Evolutionary conservation across 768 basidiomycete genomes (phyloP).

Genomic region (Pisolithus microcarpus): DNA sequence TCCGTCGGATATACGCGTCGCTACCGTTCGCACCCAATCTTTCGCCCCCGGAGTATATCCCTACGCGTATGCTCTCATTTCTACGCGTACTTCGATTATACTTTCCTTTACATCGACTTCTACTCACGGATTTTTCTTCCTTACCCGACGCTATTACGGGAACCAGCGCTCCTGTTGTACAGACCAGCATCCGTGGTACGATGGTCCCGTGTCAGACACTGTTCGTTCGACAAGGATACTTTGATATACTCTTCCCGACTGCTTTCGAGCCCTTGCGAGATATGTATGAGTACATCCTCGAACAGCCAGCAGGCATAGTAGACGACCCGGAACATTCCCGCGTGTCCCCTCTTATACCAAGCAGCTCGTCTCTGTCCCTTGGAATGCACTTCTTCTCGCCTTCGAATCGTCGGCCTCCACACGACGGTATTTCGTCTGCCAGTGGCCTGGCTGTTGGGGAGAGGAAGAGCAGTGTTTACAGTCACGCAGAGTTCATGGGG

Average conservation of each 20-base stretch:
- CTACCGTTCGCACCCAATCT: conserved; percentile 91
- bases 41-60: conserved; percentile 81
- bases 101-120: conserved; percentile 90
- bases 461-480: conserved; percentile 76
- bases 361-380: conserved; percentile 42
- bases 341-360: conserved; percentile 46
- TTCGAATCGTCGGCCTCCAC: conserved; percentile 44
- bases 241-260: conserved; percentile 99
- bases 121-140: conserved; percentile 87
- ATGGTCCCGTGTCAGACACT: conserved; percentile 88
- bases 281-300: conserved; percentile 83
- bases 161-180: conserved; percentile 81
- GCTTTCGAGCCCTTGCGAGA: conserved; percentile 77
- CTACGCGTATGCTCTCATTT: conserved; percentile 83
- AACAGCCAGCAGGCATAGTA: conserved; percentile 38
- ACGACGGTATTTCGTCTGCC: conserved; percentile 66
- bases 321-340: conserved; percentile 28
- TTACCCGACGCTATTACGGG: conserved; percentile 76
- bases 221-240: conserved; percentile 90
- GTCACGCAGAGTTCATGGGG: conserved; percentile 82
- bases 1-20: conserved; percentile 58
- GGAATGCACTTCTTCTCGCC: conserved; percentile 67
- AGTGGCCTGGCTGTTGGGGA: conserved; percentile 77
- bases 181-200: conserved; percentile 78
- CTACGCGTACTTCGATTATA: conserved; percentile 72